Evolutionary conservation across 2,329 filamentous ascomycete species (phyloP).

Genomic region (Penicillium hordei): DNA sequence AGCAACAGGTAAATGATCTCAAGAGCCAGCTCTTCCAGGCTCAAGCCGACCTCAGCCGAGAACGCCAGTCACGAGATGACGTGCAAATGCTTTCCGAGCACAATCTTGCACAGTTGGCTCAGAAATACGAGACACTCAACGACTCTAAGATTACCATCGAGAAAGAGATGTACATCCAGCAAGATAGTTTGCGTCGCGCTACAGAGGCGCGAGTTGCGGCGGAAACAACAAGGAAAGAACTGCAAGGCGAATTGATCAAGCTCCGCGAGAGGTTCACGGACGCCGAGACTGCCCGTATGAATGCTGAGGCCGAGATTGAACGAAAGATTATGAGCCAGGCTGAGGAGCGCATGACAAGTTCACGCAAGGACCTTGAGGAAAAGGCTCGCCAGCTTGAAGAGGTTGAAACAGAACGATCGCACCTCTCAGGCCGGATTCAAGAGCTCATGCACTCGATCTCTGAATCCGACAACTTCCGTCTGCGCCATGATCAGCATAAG

Average conservation of each 20-base stretch:
- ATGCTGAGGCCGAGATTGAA: constrained; percentile 79
- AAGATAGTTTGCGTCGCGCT: constrained; percentile 83
- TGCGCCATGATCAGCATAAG: constrained; percentile 90
- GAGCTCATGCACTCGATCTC: constrained; percentile 83
- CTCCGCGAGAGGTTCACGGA: constrained; percentile 80
- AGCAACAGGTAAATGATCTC: constrained; percentile 82
- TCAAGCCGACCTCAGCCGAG: constrained; percentile 84
- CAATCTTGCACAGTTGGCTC: constrained; percentile 76
- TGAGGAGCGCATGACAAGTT: constrained; percentile 73
- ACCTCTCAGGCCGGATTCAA: constrained; percentile 77
- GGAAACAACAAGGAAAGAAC: constrained; percentile 85
- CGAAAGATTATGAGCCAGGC: constrained; percentile 74
- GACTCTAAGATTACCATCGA: constrained; percentile 97
- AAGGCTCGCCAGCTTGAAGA: constrained; percentile 74
- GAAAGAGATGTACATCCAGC: constrained; percentile 94
- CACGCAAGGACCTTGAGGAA: constrained; percentile 76
- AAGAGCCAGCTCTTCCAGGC: constrained; percentile 81
- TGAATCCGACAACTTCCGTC: constrained; percentile 82
- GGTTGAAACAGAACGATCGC: constrained; percentile 74
- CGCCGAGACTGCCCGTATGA: constrained; percentile 79
- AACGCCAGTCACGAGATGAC: constrained; percentile 90
- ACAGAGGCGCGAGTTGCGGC: constrained; percentile 76
- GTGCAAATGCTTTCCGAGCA: constrained; percentile 88
- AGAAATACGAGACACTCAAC: constrained; percentile 82
- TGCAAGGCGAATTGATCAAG: constrained; percentile 78